A percentile compares a stretch with the other conserved stretches of the same genome.
These are phyloP conservation scores for Solanum gandarillasii DNA, from an alignment of 257 asterid species.

Conservation along the genomic window DNA sequence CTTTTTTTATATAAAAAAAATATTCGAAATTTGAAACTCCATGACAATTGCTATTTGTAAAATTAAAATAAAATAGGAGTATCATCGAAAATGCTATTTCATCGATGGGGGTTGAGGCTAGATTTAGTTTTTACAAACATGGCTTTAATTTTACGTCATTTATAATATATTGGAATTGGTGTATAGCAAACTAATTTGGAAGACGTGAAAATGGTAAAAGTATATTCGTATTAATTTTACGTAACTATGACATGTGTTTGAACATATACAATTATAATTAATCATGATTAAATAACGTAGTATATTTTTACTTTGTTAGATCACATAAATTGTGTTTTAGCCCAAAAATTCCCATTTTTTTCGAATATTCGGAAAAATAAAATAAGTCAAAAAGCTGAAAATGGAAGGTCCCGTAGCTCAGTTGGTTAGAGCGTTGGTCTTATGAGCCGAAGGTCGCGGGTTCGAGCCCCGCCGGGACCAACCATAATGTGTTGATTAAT, in stretches of 20 bases:
- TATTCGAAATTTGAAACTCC: not conserved
- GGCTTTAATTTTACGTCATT: not conserved
- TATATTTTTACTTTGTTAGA: not conserved
- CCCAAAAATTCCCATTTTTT: not conserved
- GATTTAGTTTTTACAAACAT: not conserved
- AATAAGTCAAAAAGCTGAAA: not conserved
- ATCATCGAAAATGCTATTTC: not conserved
- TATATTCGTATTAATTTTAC: no score
- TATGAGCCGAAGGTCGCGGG: conserved; percentile 99
- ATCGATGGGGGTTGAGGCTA: not conserved
- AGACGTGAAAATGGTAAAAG: not conserved
- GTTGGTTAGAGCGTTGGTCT: conserved; percentile 99
- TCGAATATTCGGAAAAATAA: not conserved
- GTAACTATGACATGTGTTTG: not conserved
- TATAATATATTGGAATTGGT: not conserved
- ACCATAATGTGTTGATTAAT: conserved; percentile 9
- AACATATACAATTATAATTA: no score
- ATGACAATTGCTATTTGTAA: not conserved
- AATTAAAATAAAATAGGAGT: not conserved
- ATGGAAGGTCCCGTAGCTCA: conserved; percentile 80
- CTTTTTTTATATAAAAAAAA: no score
- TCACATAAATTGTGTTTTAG: not conserved
- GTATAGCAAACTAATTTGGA: not conserved
- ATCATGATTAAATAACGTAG: not conserved
- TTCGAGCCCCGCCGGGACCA: conserved; percentile 99